Conservation (phyloP, 1,284 basidiomycete genomes). For the Ganoderma meredithae region DNA sequence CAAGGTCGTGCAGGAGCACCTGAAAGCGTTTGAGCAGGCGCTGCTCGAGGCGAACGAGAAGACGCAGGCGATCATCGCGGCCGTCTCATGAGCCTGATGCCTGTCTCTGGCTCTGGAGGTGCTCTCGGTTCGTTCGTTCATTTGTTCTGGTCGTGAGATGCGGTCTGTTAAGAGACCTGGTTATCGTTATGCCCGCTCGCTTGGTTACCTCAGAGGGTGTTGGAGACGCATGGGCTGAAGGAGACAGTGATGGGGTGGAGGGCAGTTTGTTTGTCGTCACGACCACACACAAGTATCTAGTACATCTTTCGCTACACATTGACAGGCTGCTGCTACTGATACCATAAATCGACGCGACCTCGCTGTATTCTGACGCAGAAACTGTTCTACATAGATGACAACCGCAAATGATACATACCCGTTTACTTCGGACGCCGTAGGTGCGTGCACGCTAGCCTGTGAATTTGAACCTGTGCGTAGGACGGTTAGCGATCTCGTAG, state of each 20-base stretch:
- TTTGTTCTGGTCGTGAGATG: not conserved
- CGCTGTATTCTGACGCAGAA: constrained; percentile 27
- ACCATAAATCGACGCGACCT: constrained; percentile 29
- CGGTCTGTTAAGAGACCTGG: constrained; percentile 1
- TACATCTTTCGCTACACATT: constrained; percentile 34
- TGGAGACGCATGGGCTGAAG: not conserved
- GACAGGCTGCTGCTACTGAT: constrained; percentile 22
- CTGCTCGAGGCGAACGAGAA: constrained; percentile 73
- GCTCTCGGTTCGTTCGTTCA: not conserved
- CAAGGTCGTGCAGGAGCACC: constrained; percentile 74
- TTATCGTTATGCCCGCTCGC: constrained; percentile 30
- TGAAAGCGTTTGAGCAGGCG: constrained; percentile 74
- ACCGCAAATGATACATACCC: constrained; percentile 28
- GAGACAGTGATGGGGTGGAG: constrained; percentile 5
- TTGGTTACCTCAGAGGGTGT: constrained; percentile 19
- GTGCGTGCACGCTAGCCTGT: constrained; percentile 45
- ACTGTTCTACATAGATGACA: constrained; percentile 33
- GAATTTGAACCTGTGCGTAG: constrained; percentile 60
- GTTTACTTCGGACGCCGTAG: not conserved
- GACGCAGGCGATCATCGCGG: constrained; percentile 80
- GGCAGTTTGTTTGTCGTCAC: constrained; percentile 18
- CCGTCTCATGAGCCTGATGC: constrained; percentile 38
- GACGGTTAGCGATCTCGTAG: not conserved
- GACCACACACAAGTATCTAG: constrained; percentile 30
- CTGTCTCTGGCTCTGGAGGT: not conserved